Evolutionary conservation across 768 basidiomycete species (phyloP).

Genomic region (Daedaleopsis nitida): DNA sequence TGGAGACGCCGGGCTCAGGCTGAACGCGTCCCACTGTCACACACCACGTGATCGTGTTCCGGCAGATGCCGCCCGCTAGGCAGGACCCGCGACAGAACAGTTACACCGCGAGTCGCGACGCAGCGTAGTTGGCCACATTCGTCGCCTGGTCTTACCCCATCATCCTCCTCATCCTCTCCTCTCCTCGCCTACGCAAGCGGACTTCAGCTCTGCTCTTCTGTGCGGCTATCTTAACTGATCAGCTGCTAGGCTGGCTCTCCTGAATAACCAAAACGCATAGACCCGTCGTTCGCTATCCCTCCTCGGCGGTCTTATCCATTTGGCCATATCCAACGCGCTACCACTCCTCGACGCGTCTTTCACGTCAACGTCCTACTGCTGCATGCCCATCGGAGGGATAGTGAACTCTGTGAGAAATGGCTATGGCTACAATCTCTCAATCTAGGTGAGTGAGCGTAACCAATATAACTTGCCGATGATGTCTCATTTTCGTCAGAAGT

Average conservation of each 20-base stretch:
- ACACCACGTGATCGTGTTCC: constrained; percentile 17
- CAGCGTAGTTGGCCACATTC: too few relatives aligned
- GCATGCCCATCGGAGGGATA: too few relatives aligned
- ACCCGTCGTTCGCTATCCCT: too few relatives aligned
- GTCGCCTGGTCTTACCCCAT: too few relatives aligned
- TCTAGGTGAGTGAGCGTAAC: background rate
- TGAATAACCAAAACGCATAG: too few relatives aligned
- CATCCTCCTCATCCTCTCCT: too few relatives aligned
- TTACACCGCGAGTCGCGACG: background rate
- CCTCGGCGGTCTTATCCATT: too few relatives aligned
- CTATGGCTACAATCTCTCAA: constrained; percentile 1
- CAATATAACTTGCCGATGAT: background rate
- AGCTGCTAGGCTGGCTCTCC: background rate
- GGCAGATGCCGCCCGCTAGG: constrained; percentile 7
- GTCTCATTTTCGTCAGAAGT: constrained; percentile 3
- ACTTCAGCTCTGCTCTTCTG: background rate
- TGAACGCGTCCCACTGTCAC: background rate
- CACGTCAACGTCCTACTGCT: too few relatives aligned
- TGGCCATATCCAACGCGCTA: too few relatives aligned
- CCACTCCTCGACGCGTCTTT: too few relatives aligned
- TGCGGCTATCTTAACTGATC: background rate
- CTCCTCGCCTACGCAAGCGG: background rate
- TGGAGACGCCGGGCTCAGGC: background rate
- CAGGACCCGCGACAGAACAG: background rate
- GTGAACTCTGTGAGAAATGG: background rate